Evolutionary conservation across 257 asterid species (phyloP), one percentile per base, ranked within the genome.

Genomic region (Fraxinus anomala): DNA sequence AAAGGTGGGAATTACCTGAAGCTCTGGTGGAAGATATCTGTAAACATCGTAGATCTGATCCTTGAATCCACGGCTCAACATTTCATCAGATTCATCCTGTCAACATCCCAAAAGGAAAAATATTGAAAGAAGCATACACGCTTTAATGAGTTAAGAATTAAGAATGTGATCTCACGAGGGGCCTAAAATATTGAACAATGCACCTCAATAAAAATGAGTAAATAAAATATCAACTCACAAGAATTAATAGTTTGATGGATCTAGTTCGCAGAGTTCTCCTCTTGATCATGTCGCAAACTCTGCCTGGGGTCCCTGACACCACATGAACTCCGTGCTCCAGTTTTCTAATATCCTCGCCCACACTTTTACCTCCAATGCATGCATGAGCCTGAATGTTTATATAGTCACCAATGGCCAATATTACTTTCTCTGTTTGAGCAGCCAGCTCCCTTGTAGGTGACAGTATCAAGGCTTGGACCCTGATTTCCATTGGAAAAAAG

Each of bases 371-470:
- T 72, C 99, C 99, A 78, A 96, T 78, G 76, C 99, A 96, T 76
- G 99, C 96, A 83, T 95, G 99, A 79, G 96, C 99, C 76, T 93
- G 98, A 3, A 96, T 79, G 77, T 89, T 96, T 66, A 93, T 92
- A 75, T 82, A 89, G 83, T 91, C 96, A 49, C 99, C 98, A 82
- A 96, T 91, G 1, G 99, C 97, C 87, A 89, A 81, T 75, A 93
- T 96, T 34, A 91, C 97, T 83, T 89, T 89, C 85, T 93, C 98
- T 1, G 98, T 96, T 86, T 96, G 99, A 76, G 97, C 54, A 78
- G 99, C 99, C 88, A 96, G 82, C 89, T 96, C 99, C 85, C 99
- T 89, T 31, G 98, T 96, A 78, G 98, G 98, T 70, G 99, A 96
- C 84, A 96, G 70, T 78, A 96, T 93, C 89, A 96, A 86, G 73